Percentiles rank a stretch among this genome's conserved stretches.
Conservation (phyloP, 2,329 filamentous ascomycete species). For the Aaosphaeria arxii region DNA sequence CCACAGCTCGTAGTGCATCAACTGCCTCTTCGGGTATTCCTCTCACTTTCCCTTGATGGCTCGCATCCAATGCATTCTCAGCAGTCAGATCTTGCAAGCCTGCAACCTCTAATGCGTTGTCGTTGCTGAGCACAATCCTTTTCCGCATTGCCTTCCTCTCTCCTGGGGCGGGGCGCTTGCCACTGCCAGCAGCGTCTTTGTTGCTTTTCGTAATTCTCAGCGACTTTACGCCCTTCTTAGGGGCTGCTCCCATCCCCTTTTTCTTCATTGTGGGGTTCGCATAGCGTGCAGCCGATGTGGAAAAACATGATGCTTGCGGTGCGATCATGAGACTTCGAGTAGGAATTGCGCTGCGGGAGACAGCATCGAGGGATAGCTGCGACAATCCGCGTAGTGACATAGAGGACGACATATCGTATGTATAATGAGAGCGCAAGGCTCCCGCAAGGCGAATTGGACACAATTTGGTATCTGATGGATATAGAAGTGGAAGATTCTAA, state of each 20-base stretch:
- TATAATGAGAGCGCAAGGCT: constrained; percentile 18
- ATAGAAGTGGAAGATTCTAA: background rate
- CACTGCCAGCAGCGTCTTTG: constrained; percentile 27
- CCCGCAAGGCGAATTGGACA: constrained; percentile 17
- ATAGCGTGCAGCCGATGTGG: constrained; percentile 29
- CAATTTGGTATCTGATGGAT: background rate
- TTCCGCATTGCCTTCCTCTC: constrained; percentile 87
- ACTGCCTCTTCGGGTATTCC: constrained; percentile 67
- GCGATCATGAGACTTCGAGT: constrained; percentile 18
- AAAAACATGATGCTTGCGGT: constrained; percentile 30
- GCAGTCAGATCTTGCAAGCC: constrained; percentile 64
- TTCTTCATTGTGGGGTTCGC: constrained; percentile 24
- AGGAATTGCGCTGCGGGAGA: constrained; percentile 16
- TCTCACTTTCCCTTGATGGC: constrained; percentile 63
- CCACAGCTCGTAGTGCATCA: constrained; percentile 76
- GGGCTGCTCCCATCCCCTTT: constrained; percentile 22
- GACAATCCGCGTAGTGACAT: constrained; percentile 31
- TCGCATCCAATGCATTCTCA: constrained; percentile 39
- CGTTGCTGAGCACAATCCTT: constrained; percentile 88
- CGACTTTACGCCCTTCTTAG: constrained; percentile 36
- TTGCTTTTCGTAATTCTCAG: constrained; percentile 44
- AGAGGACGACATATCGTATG: constrained; percentile 26
- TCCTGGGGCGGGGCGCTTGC: constrained; percentile 62
- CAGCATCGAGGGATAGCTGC: constrained; percentile 26
- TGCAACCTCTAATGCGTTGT: constrained; percentile 78